Evolutionary conservation across 2,329 filamentous ascomycete genomes (phyloP).

Genomic region (Colletotrichum tropicale): DNA sequence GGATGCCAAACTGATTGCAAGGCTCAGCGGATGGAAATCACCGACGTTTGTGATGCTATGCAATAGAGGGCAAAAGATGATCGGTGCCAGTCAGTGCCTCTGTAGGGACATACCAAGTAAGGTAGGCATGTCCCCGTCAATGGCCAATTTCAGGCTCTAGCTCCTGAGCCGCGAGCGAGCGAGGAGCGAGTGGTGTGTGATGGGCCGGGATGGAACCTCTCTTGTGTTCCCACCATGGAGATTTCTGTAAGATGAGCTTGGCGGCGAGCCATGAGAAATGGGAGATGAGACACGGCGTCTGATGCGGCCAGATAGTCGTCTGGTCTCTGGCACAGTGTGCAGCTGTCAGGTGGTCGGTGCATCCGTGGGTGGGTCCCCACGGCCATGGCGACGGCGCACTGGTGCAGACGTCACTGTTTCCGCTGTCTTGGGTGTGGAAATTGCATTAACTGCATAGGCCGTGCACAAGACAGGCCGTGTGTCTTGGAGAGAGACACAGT

Average conservation of each 20-base stretch:
- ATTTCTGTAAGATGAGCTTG: slow-evolving; percentile 20
- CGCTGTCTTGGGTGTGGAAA: neutral
- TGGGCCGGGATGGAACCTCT: slow-evolving; percentile 7
- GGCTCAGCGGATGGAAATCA: neutral
- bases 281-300: slow-evolving; percentile 21
- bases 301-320: slow-evolving; percentile 18
- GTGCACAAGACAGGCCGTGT: neutral
- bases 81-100: neutral
- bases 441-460: neutral
- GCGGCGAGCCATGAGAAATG: slow-evolving; percentile 14
- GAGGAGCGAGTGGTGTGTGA: neutral
- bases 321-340: slow-evolving; percentile 13
- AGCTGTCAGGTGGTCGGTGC: neutral
- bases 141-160: slow-evolving; percentile 2
- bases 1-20: neutral
- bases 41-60: neutral
- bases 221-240: slow-evolving; percentile 19
- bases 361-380: neutral
- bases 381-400: neutral
- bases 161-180: neutral
- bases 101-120: neutral
- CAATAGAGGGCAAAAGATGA: neutral
- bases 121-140: neutral
- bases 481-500: neutral
- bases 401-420: neutral